Evolutionary conservation across 2,329 filamentous ascomycete genomes (phyloP).

Genomic region (Lachnellula subtilissima): DNA sequence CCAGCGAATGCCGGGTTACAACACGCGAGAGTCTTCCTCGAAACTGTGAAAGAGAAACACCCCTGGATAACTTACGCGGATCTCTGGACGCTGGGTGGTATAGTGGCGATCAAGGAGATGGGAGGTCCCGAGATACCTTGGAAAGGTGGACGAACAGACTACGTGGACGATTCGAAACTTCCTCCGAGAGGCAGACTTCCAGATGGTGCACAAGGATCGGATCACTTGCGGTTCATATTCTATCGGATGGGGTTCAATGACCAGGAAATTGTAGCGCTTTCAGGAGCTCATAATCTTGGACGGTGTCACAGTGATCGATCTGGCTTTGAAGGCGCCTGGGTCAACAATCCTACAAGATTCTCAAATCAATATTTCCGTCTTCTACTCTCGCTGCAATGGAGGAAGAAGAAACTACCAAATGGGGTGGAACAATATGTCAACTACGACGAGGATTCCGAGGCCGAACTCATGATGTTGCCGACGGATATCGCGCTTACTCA

Average conservation of each 20-base stretch:
- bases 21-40: conserved; percentile 58
- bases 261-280: conserved; percentile 54
- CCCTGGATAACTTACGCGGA: conserved; percentile 63
- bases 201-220: conserved; percentile 48
- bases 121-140: conserved; percentile 54
- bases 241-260: conserved; percentile 57
- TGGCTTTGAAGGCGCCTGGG: conserved; percentile 56
- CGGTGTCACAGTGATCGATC: conserved; percentile 51
- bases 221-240: conserved; percentile 52
- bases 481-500: conserved; percentile 55
- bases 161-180: conserved; percentile 54
- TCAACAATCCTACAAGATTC: conserved; percentile 54
- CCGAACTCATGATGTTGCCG: conserved; percentile 62
- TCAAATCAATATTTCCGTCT: conserved; percentile 54
- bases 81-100: conserved; percentile 59
- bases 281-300: conserved; percentile 52
- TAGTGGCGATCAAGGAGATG: conserved; percentile 55
- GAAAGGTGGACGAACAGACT: conserved; percentile 56
- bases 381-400: conserved; percentile 48
- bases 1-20: conserved; percentile 61
- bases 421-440: conserved; percentile 55
- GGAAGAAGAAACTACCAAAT: conserved; percentile 46
- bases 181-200: conserved; percentile 54
- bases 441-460: conserved; percentile 49
- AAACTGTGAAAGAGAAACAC: conserved; percentile 54